Conservation (phyloP, 352 stramenopile genomes). For the Globisporangium polare region DNA sequence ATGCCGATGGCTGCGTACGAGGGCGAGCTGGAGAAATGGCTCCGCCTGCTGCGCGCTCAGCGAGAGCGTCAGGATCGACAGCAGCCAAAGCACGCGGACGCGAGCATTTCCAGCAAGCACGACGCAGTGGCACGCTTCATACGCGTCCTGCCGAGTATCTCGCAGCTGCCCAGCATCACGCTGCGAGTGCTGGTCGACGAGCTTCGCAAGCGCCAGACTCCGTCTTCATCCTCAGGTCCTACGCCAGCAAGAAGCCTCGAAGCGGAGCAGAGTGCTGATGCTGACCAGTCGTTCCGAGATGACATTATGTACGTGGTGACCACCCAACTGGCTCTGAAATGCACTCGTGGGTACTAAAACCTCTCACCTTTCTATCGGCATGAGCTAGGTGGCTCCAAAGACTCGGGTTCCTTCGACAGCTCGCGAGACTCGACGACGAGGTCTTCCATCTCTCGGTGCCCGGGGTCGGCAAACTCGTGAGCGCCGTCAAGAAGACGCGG, state of each 20-base stretch:
- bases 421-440: constrained; percentile 39
- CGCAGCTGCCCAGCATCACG: constrained; percentile 5
- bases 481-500: constrained; percentile 53
- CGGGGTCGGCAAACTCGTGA: constrained; percentile 52
- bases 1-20: constrained; percentile 29
- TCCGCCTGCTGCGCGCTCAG: constrained; percentile 26
- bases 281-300: constrained; percentile 18
- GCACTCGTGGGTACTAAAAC: too few species aligned
- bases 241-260: background rate
- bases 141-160: constrained; percentile 8
- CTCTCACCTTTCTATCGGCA: background rate
- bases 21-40: constrained; percentile 33
- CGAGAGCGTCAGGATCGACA: constrained; percentile 11
- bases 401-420: constrained; percentile 50
- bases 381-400: constrained; percentile 32
- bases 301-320: constrained; percentile 27
- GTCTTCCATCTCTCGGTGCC: constrained; percentile 51
- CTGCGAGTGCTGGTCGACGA: constrained; percentile 8
- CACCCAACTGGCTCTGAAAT: background rate
- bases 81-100: background rate
- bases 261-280: constrained; percentile 3
- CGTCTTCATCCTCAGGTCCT: background rate
- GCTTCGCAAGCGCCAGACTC: constrained; percentile 1
- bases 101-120: constrained; percentile 25
- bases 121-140: constrained; percentile 36